Conservation (phyloP, 2,329 filamentous ascomycete genomes). For the Venturia oleaginea region DNA sequence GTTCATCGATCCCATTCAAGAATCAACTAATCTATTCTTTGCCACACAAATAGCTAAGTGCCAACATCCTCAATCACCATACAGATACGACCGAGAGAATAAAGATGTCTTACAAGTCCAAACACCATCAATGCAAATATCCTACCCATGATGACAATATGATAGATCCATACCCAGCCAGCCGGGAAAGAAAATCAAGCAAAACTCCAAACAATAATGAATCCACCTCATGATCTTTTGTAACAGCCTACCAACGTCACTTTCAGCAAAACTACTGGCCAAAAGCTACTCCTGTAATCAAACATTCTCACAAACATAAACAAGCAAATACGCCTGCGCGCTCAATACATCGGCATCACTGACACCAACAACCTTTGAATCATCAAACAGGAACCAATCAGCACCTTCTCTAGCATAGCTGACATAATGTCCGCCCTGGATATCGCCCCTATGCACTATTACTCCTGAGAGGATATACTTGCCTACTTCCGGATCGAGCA, state of each 20-base stretch:
- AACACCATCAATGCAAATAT: not conserved
- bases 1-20: not conserved
- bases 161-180: too few relatives aligned
- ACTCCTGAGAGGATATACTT: slow-evolving; percentile 84
- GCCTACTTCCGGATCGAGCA: slow-evolving; percentile 33
- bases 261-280: not conserved
- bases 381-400: slow-evolving; percentile 93
- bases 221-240: not conserved
- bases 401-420: slow-evolving; percentile 79
- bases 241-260: not conserved
- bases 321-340: slow-evolving; percentile 82
- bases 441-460: slow-evolving; percentile 85
- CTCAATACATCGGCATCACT: slow-evolving; percentile 75
- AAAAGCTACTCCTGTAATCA: not conserved
- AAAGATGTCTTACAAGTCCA: not conserved
- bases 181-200: too few relatives aligned
- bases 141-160: not conserved
- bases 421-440: slow-evolving; percentile 87
- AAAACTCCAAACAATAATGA: not conserved
- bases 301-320: slow-evolving; percentile 49
- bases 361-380: slow-evolving; percentile 81
- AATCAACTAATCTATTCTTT: not conserved
- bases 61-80: not conserved
- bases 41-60: not conserved
- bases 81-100: not conserved